Conservation (phyloP, 257 asterid species). For the Scutellaria baicalensis region DNA sequence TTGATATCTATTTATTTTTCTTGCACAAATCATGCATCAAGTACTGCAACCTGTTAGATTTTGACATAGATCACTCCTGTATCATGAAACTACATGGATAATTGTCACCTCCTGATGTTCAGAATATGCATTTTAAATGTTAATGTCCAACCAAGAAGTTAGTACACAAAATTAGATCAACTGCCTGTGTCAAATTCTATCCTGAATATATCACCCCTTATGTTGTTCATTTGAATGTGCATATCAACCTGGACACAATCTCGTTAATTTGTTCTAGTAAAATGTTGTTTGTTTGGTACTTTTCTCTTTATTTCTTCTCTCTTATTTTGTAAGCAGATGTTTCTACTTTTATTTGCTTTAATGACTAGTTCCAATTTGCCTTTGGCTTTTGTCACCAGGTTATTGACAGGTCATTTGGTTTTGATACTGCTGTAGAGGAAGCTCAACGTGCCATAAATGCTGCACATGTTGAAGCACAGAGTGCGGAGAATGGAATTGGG, state of each 20-base stretch:
- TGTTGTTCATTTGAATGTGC: neutral
- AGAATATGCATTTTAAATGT: neutral
- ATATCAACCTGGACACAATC: conserved; percentile 1
- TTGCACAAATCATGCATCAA: conserved; percentile 4
- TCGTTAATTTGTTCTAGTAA: neutral
- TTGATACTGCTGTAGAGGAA: conserved; percentile 92
- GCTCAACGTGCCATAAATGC: conserved; percentile 98
- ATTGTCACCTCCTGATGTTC: neutral
- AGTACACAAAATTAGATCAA: neutral
- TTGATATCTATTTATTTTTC: neutral
- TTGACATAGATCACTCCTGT: neutral
- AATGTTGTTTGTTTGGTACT: neutral
- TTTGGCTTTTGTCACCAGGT: conserved; percentile 48
- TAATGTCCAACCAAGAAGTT: neutral
- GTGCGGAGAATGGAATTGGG: conserved; percentile 92
- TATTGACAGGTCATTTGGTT: conserved; percentile 87
- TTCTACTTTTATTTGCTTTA: neutral
- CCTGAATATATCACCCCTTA: conserved; percentile 10
- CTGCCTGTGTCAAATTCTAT: neutral
- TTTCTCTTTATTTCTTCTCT: neutral
- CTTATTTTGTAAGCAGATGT: neutral
- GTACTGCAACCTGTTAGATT: conserved; percentile 6
- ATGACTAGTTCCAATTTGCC: conserved; percentile 5
- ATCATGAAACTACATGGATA: neutral
- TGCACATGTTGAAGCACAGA: conserved; percentile 91